Evolutionary conservation across 1,284 basidiomycete genomes (phyloP).

Genomic region (Peniophora sp.): DNA sequence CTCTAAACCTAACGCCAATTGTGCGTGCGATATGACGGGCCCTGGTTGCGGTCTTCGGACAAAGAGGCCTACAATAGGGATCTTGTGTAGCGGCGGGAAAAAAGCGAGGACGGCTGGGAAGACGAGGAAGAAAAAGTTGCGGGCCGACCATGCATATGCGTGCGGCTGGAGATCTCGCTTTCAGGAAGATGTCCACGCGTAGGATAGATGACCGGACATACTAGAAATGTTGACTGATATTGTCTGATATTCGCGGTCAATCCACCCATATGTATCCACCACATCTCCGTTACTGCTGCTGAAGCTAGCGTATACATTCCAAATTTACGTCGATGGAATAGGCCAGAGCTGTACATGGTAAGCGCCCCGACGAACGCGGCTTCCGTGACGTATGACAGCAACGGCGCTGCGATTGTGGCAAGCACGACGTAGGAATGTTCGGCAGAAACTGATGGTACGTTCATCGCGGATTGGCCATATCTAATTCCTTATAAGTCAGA

Average conservation of each 20-base stretch:
- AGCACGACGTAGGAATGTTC: slow-evolving; percentile 52
- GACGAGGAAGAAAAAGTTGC: slow-evolving; percentile 49
- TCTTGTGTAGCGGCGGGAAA: slow-evolving; percentile 23
- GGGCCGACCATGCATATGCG: slow-evolving; percentile 45
- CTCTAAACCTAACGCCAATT: slow-evolving; percentile 27
- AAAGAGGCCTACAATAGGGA: slow-evolving; percentile 10
- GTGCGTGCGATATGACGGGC: slow-evolving; percentile 13
- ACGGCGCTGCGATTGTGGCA: slow-evolving; percentile 36
- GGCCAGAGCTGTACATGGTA: slow-evolving; percentile 28
- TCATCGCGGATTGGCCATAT: slow-evolving; percentile 52
- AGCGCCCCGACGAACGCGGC: slow-evolving; percentile 47
- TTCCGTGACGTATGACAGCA: slow-evolving; percentile 53
- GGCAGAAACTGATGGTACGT: slow-evolving; percentile 54
- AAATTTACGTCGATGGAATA: slow-evolving; percentile 40
- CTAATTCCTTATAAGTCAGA: slow-evolving; percentile 24
- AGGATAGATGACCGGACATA: slow-evolving; percentile 22
- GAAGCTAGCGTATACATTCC: slow-evolving; percentile 40
- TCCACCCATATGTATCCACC: slow-evolving; percentile 38
- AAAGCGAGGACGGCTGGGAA: slow-evolving; percentile 46
- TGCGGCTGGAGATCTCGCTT: slow-evolving; percentile 44
- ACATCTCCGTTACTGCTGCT: slow-evolving; percentile 44
- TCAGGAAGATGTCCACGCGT: not conserved
- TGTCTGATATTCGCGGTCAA: slow-evolving; percentile 35
- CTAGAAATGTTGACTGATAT: slow-evolving; percentile 39
- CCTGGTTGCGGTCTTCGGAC: slow-evolving; percentile 4